Evolutionary conservation across 352 stramenopile species (phyloP).

Genomic region (Achlya hypogyna): DNA sequence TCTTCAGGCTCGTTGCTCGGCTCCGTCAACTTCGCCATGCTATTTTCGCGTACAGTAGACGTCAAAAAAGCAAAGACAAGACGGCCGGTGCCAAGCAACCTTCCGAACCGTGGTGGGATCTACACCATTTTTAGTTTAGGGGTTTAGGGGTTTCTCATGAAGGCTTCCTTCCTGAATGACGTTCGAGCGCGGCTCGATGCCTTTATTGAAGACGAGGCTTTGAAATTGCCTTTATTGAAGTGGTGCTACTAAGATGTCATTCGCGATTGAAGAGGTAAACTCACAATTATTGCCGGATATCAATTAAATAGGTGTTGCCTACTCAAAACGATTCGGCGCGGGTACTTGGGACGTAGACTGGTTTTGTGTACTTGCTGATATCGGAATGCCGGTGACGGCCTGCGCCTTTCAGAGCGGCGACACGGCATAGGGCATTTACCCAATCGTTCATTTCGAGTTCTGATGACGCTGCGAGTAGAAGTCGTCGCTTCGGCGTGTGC

Average conservation of each 20-base stretch:
- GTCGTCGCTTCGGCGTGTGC: conserved; percentile 44
- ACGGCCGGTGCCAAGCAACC: too few species aligned
- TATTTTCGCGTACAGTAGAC: too few species aligned
- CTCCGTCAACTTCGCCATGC: too few species aligned
- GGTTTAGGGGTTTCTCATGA: too few species aligned
- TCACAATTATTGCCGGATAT: not conserved
- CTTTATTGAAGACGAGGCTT: not conserved
- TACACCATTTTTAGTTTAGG: too few species aligned
- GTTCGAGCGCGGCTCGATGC: too few species aligned
- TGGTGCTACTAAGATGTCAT: not conserved
- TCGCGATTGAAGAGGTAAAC: not conserved
- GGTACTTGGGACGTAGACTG: not conserved
- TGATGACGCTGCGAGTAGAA: conserved; percentile 58
- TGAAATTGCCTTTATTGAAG: not conserved
- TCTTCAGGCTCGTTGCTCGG: too few species aligned
- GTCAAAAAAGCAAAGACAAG: too few species aligned
- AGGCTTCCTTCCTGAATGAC: too few species aligned
- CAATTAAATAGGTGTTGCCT: not conserved
- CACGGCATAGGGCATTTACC: conserved; percentile 35
- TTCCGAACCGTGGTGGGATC: too few species aligned
- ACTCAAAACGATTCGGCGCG: not conserved
- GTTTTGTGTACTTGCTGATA: not conserved
- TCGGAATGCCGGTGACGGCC: not conserved
- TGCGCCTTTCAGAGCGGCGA: not conserved
- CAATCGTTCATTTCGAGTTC: conserved; percentile 83